These are phyloP conservation scores for Peronospora destructor DNA, from an alignment of 352 stramenopile genomes.

Conservation along the genomic window DNA sequence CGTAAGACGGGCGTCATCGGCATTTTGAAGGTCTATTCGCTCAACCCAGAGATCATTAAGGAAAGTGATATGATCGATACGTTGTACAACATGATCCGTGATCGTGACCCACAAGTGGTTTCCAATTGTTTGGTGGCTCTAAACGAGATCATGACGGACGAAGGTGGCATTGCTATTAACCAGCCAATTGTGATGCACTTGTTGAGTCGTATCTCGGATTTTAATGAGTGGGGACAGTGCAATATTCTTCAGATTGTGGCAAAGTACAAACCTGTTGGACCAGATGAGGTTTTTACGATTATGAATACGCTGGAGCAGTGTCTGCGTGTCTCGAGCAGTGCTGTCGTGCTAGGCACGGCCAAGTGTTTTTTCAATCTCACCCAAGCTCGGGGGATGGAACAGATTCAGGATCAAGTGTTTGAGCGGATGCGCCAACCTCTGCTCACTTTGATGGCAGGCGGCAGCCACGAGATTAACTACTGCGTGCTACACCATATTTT, in stretches of 20 bases:
- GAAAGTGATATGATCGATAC: conserved; percentile 95
- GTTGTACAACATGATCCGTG: conserved; percentile 97
- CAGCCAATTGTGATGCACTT: conserved; percentile 96
- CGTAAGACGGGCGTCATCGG: conserved; percentile 98
- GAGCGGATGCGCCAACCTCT: conserved; percentile 92
- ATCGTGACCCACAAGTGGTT: conserved; percentile 96
- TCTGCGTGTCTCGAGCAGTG: conserved; percentile 92
- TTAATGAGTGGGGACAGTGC: conserved; percentile 98
- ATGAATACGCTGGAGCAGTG: conserved; percentile 96
- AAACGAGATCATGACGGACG: conserved; percentile 96
- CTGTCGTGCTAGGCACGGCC: conserved; percentile 93
- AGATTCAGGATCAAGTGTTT: conserved; percentile 86
- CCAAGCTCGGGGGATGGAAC: conserved; percentile 72
- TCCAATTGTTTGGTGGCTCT: conserved; percentile 95
- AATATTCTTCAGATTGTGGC: conserved; percentile 93
- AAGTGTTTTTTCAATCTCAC: conserved; percentile 97
- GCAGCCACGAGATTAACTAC: conserved; percentile 91
- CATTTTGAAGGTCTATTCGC: conserved; percentile 95
- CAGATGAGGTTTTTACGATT: conserved; percentile 96
- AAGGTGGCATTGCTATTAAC: conserved; percentile 97
- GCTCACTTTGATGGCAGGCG: conserved; percentile 95
- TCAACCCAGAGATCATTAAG: conserved; percentile 89
- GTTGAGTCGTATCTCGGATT: conserved; percentile 96
- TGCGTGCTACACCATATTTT: conserved; percentile 96
- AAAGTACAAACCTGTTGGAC: conserved; percentile 90